Evolutionary conservation across 129 eudicot species (phyloP), one percentile per base, ranked within the genome.

Genomic region (Ambrosia artemisiifolia): DNA sequence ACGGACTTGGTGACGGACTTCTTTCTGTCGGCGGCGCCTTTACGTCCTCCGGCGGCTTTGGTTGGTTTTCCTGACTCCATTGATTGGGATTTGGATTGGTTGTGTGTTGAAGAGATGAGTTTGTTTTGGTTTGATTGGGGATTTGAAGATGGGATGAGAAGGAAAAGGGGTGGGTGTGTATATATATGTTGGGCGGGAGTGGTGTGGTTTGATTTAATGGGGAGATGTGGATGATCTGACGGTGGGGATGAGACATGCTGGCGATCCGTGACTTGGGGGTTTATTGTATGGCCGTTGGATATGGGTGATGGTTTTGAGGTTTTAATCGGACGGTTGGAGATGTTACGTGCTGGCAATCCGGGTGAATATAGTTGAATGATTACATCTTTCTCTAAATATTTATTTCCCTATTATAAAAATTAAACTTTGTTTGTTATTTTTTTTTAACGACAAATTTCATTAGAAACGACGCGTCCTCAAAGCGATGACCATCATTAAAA

Each of bases 31-130:
- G 76, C 76, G 54, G 56, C 56, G 28, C 84, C 76, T 50, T 65
- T 69, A 49, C 80, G 49, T 35, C 80, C 80, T n/a, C 84, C 80
- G 70, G 68, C 79, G 18, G 65, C 79, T 1, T 74, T 63, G 2
- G 79, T 64, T 38, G 62, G 11, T 32, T 74, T 63, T 12, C 32
- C 79, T 7, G 42, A 7, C 51, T 74, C 71, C 78, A 48, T 64
- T 17, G 55, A 47, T 24, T 24, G 2, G 5, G 11, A 6, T 11
- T 24, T 44, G 43, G 16, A 34, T 20, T 3, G 1, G 1, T 24
- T 24, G n/a, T n/a, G n/a, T n/a, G 11, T 9, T 16, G 1, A 14
- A 2, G 50, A 16, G 49, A 63, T 10, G 12, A 16, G 36, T 1
- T 18, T 65, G 12, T 33, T 3, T 16, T 17, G 68, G 16, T 16